Conservation (phyloP, 768 basidiomycete species). For the Melanogaster broomeanus region DNA sequence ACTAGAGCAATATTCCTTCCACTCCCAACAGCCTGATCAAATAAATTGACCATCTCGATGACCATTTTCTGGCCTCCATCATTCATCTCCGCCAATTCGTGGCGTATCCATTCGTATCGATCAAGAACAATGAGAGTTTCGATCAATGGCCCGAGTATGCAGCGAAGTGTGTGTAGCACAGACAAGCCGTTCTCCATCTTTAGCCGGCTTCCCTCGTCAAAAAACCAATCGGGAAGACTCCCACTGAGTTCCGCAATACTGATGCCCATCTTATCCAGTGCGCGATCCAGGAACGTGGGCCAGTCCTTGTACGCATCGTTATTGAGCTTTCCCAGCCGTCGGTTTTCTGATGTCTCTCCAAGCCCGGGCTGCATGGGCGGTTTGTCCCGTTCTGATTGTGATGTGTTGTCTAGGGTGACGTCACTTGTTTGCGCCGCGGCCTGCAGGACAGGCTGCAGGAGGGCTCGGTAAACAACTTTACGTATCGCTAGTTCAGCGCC, state of each 20-base stretch:
- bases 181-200: constrained; percentile 47
- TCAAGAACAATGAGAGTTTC: constrained; percentile 69
- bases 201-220: constrained; percentile 20
- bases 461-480: constrained; percentile 73
- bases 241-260: constrained; percentile 9
- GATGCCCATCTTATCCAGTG: constrained; percentile 29
- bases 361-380: constrained; percentile 23
- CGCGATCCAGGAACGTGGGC: constrained; percentile 45
- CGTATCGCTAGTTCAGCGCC: constrained; percentile 54
- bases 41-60: constrained; percentile 61
- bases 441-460: constrained; percentile 44
- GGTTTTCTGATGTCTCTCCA: constrained; percentile 43
- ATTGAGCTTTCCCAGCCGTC: constrained; percentile 53
- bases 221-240: constrained; percentile 22
- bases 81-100: constrained; percentile 34
- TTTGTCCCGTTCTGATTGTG: not conserved
- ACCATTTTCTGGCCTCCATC: constrained; percentile 26
- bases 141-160: constrained; percentile 66
- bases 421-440: constrained; percentile 1
- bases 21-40: constrained; percentile 72
- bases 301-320: constrained; percentile 52
- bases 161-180: constrained; percentile 65
- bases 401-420: not conserved
- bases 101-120: constrained; percentile 56
- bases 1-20: constrained; percentile 71